These are phyloP conservation scores for Bauhinia variegata DNA, from an alignment of 306 rosid genomes.

Conservation along the genomic window DNA sequence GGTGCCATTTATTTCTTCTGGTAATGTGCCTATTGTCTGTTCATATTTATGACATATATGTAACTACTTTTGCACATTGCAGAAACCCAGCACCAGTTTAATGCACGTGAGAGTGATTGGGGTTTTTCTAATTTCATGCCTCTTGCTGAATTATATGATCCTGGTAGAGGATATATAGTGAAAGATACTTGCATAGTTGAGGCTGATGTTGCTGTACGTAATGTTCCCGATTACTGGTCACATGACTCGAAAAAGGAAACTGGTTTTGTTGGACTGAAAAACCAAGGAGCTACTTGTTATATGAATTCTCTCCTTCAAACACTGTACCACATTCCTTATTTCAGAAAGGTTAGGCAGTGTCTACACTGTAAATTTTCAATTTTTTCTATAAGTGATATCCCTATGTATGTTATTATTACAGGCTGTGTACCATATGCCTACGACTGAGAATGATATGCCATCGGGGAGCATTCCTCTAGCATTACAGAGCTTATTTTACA, in stretches of 20 bases:
- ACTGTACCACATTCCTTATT: conserved; percentile 86
- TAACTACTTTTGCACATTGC: conserved; percentile 41
- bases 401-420: conserved; percentile 41
- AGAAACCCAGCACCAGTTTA: conserved; percentile 91
- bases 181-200: conserved; percentile 76
- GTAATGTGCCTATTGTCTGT: background rate
- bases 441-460: conserved; percentile 95
- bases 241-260: conserved; percentile 94
- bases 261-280: conserved; percentile 91
- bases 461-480: conserved; percentile 96
- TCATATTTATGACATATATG: background rate
- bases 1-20: background rate
- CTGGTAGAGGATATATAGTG: conserved; percentile 74
- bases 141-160: conserved; percentile 78
- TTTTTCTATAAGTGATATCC: conserved; percentile 23
- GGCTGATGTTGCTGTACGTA: conserved; percentile 89
- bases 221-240: conserved; percentile 80
- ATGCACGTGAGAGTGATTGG: conserved; percentile 92
- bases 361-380: conserved; percentile 6
- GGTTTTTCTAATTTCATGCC: conserved; percentile 92
- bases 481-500: conserved; percentile 89
- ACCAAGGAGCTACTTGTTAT: conserved; percentile 98
- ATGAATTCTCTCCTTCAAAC: conserved; percentile 98
- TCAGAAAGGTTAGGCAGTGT: conserved; percentile 70
- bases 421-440: conserved; percentile 98